Evolutionary conservation across 1,284 basidiomycete genomes (phyloP).

Genomic region (Cutaneotrichosporon arboriforme): DNA sequence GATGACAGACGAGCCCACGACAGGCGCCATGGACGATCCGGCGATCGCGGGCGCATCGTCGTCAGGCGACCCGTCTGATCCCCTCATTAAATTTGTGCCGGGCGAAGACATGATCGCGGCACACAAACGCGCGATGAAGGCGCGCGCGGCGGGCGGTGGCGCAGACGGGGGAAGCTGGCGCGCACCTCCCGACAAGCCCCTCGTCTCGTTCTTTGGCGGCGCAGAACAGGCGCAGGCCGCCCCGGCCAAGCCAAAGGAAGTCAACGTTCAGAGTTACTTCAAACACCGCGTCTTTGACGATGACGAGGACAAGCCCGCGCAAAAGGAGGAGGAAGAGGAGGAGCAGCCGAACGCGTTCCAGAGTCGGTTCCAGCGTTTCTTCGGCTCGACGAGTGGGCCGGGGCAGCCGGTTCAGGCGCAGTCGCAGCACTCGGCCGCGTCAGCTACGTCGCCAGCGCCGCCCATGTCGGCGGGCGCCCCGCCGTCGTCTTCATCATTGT

Average conservation of each 20-base stretch:
- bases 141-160: constrained; percentile 14
- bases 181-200: constrained; percentile 22
- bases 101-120: constrained; percentile 45
- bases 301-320: constrained; percentile 17
- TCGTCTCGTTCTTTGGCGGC: constrained; percentile 33
- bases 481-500: neutral
- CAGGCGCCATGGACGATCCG: constrained; percentile 21
- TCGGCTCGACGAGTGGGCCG: constrained; percentile 12
- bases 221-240: neutral
- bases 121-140: constrained; percentile 38
- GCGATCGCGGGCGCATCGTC: constrained; percentile 21
- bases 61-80: constrained; percentile 17
- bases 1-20: constrained; percentile 34
- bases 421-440: too few relatives aligned
- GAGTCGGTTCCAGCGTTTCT: constrained; percentile 43
- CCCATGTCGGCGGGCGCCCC: neutral
- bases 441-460: neutral
- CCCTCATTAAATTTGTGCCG: constrained; percentile 32
- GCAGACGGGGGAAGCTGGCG: constrained; percentile 14
- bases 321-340: constrained; percentile 11
- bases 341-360: constrained; percentile 23
- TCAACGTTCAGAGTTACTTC: constrained; percentile 41
- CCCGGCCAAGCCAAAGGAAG: constrained; percentile 28
- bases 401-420: neutral
- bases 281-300: constrained; percentile 19